A percentile compares a stretch with the other conserved stretches of the same genome.
These are phyloP conservation scores for Pseudocercospora ulei DNA, from an alignment of 2,329 filamentous ascomycete species.

Conservation along the genomic window DNA sequence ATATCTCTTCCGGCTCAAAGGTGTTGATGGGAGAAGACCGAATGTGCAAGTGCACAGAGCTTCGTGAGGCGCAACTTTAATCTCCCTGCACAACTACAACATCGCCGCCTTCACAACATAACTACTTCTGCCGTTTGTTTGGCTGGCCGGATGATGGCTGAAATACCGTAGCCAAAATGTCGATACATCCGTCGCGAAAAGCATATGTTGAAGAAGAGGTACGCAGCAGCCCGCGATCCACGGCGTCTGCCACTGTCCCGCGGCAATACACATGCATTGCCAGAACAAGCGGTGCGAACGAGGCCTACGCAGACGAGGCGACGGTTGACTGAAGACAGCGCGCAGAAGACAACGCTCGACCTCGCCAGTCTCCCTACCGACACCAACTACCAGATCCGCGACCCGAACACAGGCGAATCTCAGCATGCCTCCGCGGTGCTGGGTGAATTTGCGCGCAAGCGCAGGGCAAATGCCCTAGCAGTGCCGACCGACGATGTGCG, in stretches of 20 bases:
- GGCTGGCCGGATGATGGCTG: too few relatives aligned
- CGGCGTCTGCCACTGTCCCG: constrained; percentile 8
- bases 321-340: constrained; percentile 25
- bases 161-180: constrained; percentile 12
- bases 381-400: constrained; percentile 72
- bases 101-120: background rate
- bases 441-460: constrained; percentile 82
- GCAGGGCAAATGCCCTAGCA: constrained; percentile 74
- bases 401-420: constrained; percentile 55
- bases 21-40: background rate
- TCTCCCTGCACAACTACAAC: background rate
- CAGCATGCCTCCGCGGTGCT: constrained; percentile 79
- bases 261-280: constrained; percentile 28
- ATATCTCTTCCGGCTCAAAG: constrained; percentile 11
- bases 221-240: constrained; percentile 33
- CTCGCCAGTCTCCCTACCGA: constrained; percentile 59
- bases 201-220: constrained; percentile 90
- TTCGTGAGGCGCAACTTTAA: constrained; percentile 5
- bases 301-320: constrained; percentile 8
- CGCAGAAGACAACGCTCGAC: constrained; percentile 51
- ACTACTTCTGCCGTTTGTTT: background rate
- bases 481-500: constrained; percentile 89
- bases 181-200: constrained; percentile 68
- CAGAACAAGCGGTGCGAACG: constrained; percentile 21
- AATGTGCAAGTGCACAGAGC: background rate